phyloP scores from a whole-genome alignment of 345 rosid species.

The Corymbia maculata region DNA sequence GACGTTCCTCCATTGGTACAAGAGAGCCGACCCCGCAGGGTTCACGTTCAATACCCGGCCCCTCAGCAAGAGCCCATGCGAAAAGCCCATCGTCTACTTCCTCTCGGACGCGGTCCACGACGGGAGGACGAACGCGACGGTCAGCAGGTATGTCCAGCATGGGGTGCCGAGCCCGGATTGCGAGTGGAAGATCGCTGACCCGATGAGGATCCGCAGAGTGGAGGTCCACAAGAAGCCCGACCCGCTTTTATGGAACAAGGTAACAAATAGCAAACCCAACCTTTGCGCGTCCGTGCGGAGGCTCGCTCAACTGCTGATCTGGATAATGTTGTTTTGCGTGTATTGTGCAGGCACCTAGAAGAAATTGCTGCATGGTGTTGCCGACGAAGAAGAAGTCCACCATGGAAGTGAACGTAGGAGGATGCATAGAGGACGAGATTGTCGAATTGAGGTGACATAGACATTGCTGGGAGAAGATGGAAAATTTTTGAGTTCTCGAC shows the following conservation, averaged over 20 bases:
- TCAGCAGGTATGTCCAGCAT: constrained; percentile 25
- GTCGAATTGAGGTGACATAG: neutral
- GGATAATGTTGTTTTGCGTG: neutral
- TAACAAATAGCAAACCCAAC: neutral
- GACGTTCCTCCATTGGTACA: constrained; percentile 62
- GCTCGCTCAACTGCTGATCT: neutral
- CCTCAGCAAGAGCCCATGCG: constrained; percentile 18
- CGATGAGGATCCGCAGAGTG: constrained; percentile 12
- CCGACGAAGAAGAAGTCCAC: constrained; percentile 3
- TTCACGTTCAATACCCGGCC: constrained; percentile 58
- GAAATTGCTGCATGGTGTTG: constrained; percentile 36
- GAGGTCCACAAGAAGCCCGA: constrained; percentile 34
- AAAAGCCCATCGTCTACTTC: constrained; percentile 40
- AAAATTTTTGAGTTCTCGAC: neutral
- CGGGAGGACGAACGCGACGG: constrained; percentile 11
- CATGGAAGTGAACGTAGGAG: constrained; percentile 16
- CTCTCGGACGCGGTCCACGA: constrained; percentile 25
- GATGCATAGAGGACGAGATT: constrained; percentile 7
- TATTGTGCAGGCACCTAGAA: constrained; percentile 32
- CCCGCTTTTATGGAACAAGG: constrained; percentile 46
- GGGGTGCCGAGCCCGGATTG: constrained; percentile 18
- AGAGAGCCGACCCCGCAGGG: constrained; percentile 6
- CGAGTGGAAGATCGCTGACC: constrained; percentile 26
- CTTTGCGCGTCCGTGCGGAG: neutral
- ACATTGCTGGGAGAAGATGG: neutral